These are phyloP conservation scores for Phytophthora fragariaefolia DNA, from an alignment of 352 stramenopile genomes.

Conservation along the genomic window DNA sequence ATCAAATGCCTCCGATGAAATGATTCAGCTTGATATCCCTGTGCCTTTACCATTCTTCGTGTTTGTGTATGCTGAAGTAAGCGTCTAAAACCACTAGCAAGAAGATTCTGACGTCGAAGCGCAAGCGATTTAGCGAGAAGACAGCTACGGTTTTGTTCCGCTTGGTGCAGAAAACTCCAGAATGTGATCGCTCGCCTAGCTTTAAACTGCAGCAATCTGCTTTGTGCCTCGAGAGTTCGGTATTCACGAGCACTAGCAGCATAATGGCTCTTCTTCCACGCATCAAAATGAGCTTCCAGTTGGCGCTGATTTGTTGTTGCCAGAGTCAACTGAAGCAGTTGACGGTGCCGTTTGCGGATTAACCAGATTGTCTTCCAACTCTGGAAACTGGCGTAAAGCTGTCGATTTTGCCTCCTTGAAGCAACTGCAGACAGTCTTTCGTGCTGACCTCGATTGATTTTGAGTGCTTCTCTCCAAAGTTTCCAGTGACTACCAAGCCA, in stretches of 20 bases:
- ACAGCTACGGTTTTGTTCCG: conserved; percentile 3
- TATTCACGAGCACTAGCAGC: not conserved
- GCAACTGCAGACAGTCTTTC: conserved; percentile 23
- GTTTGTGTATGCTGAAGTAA: conserved; percentile 6
- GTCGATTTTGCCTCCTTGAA: conserved; percentile 36
- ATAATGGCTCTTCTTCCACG: conserved; percentile 30
- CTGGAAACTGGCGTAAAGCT: conserved; percentile 34
- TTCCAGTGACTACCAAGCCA: conserved; percentile 22
- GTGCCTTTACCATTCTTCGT: conserved; percentile 10
- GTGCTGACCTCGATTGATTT: conserved; percentile 18
- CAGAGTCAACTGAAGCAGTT: conserved; percentile 22
- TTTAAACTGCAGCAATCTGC: conserved; percentile 21
- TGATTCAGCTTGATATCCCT: not conserved
- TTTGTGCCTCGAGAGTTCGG: not conserved
- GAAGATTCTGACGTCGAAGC: conserved; percentile 26
- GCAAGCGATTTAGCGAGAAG: conserved; percentile 24
- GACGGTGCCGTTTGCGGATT: conserved; percentile 36
- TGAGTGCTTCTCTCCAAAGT: conserved; percentile 24
- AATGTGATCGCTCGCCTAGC: conserved; percentile 18
- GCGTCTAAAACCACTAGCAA: conserved; percentile 25
- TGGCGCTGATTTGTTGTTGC: conserved; percentile 23
- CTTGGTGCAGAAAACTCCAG: conserved; percentile 8
- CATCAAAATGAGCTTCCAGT: conserved; percentile 30
- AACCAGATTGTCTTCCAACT: conserved; percentile 46
- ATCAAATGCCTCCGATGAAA: not conserved